phyloP scores from a whole-genome alignment of 176 grass and related monocot genomes.

The Leersia perrieri region DNA sequence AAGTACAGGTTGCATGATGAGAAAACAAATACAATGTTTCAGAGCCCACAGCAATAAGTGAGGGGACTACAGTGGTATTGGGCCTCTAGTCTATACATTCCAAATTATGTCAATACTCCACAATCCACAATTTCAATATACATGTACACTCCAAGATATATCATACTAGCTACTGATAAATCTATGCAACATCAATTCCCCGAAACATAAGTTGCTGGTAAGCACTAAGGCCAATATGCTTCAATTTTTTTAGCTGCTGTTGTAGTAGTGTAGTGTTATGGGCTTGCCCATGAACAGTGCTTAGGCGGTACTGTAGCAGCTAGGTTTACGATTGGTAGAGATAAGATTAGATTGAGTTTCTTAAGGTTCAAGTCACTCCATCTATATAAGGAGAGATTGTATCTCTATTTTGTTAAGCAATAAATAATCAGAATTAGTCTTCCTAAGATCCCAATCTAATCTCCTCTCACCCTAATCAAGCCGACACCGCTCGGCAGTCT shows the following conservation, averaged over 20 bases:
- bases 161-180: neutral
- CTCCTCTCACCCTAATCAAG: too few relatives aligned
- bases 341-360: too few relatives aligned
- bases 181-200: neutral
- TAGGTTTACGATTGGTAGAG: too few relatives aligned
- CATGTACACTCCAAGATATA: neutral
- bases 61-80: neutral
- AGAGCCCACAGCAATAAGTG: neutral
- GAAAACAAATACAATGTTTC: neutral
- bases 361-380: too few relatives aligned
- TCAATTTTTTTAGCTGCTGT: neutral
- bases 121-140: neutral
- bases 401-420: too few relatives aligned
- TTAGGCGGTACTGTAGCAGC: too few relatives aligned
- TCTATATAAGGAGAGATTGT: too few relatives aligned
- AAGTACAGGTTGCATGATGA: neutral
- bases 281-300: too few relatives aligned
- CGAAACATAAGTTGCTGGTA: neutral
- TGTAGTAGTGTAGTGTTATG: too few relatives aligned
- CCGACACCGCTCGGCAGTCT: too few relatives aligned
- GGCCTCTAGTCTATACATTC: neutral
- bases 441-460: too few relatives aligned
- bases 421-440: too few relatives aligned
- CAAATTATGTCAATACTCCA: neutral
- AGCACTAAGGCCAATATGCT: neutral